Base-by-base conservation (phyloP, 2,329 filamentous ascomycete species). In the Colletotrichum liriopes region DNA sequence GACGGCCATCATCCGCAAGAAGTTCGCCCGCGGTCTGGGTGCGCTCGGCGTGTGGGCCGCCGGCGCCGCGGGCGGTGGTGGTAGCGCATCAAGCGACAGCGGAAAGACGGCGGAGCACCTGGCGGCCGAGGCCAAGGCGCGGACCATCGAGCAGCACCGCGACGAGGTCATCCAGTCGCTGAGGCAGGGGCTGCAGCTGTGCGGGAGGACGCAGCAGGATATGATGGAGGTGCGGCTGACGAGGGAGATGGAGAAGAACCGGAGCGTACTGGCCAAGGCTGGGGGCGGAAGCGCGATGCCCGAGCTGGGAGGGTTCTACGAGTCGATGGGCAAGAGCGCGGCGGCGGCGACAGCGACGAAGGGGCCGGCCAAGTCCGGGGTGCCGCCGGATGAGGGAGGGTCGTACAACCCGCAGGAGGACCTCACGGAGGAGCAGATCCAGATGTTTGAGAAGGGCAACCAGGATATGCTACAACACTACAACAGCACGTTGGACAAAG, bases 171-270 rank as follows among this genome's bases (percentile, higher is more conserved):
- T 98, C 14, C 96, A 93, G 92, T 95, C 93, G 76, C 80, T 99
- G 77, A 88, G 93, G 74, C 88, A 92, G 79, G 88, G 91, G 77
- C 83, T 98, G 74, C 93, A 96, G 82, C 87, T 90, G 75, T 95
- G 93, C 68, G 93, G 93, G 52, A 88, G 90, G 77, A 91, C 93
- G 74, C 96, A 98, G 85, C 91, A 94, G 77, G 89, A 89, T 62
- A 98, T 98, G 94, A 98, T 98, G 88, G 95, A 98, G 84, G 93
- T 94, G 78, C 86, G 96, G 77, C 86, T 98, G 76, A 91, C 91
- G 78, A 87, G 96, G 66, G 94, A 97, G 81, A 88, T 96, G 81
- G 95, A 98, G 84, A 96, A 93, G 89, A 95, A 92, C 78, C 94
- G 94, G 82, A 97, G 94, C 79, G 89, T 96, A 71, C 84, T 98